Evolutionary conservation across 2,329 filamentous ascomycete genomes (phyloP), one percentile per base, ranked within the genome.

Genomic region (Tolypocladium pustulatum): DNA sequence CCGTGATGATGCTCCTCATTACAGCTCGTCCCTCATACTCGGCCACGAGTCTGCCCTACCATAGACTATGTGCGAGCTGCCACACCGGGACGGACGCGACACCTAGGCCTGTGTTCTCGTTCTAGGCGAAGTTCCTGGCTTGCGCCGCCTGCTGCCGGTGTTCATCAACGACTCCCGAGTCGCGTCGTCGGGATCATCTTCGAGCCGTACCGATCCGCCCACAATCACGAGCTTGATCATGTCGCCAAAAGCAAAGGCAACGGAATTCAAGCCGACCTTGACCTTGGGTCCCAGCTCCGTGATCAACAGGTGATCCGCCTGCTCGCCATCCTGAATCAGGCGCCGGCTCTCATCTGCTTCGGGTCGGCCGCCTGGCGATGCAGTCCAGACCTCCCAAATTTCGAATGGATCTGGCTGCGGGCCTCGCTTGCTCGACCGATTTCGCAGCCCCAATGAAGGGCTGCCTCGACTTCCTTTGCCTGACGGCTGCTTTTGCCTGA

Each of bases 171-270:
- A 63, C 43, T 73, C 70, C 3, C 68, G 64, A 40, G 67, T 63
- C 15, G 57, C 65, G 3, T 67, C 64, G 54, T 66, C 72, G 27
- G 65, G 65, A 32, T 70, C 69, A 20, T 66, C 73, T 51, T 86
- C 83, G 64, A 87, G 88, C 37, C 81, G 76, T 66, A 88, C 86
- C 62, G 83, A 80, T 7, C 86, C 69, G 3, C 72, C 87, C 7
- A 87, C 75, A 2, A 82, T 83, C 58, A 91, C 79, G 56, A 91
- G 74, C 71, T 91, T 91, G 65, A 91, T 78, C 1, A 83, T 78
- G 63, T 91, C 89, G 15, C 88, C 89, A 60, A 91, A 84, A 0
- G 81, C 87, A 36, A 92, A 80, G 0, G 84, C 89, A 3, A 90
- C 78, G 56, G 85, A 87, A 53, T 80, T 78, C 54, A 81, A 79